Evolutionary conservation across 257 asterid species (phyloP).

Genomic region (Asclepias syriaca): DNA sequence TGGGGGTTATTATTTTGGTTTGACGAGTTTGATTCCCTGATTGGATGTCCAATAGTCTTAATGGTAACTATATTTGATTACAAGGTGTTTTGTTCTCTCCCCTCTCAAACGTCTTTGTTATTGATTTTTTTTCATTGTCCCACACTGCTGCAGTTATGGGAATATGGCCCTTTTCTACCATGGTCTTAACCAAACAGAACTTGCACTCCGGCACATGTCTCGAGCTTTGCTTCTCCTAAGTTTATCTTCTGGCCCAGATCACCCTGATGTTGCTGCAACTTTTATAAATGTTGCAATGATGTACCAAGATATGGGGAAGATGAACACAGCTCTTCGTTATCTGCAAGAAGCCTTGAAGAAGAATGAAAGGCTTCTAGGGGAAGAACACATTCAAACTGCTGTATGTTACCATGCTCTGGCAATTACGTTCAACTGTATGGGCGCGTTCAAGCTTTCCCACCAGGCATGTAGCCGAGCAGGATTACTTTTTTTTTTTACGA

Average conservation of each 20-base stretch:
- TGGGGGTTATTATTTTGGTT: not conserved
- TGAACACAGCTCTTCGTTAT: constrained; percentile 89
- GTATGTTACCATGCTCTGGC: constrained; percentile 99
- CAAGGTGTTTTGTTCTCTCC: not conserved
- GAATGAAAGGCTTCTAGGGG: constrained; percentile 80
- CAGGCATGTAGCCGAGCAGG: constrained; percentile 43
- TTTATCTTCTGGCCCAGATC: constrained; percentile 89
- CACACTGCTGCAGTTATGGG: constrained; percentile 64
- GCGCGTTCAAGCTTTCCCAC: constrained; percentile 84
- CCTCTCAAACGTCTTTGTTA: not conserved
- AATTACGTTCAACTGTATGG: constrained; percentile 86
- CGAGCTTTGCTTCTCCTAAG: constrained; percentile 75
- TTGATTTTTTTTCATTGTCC: not conserved
- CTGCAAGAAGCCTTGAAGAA: constrained; percentile 89
- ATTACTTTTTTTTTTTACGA: constrained; percentile 9
- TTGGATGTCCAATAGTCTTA: not conserved
- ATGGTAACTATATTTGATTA: not conserved
- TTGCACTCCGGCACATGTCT: constrained; percentile 92
- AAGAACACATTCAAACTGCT: constrained; percentile 96
- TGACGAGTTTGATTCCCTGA: not conserved
- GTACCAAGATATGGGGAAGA: constrained; percentile 90
- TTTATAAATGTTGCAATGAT: constrained; percentile 96
- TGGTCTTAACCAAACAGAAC: constrained; percentile 92
- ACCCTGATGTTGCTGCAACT: constrained; percentile 96
- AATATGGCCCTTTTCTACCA: constrained; percentile 98